These are phyloP conservation scores for Aureobasidium zeae DNA, from an alignment of 2,329 filamentous ascomycete species.

Conservation along the genomic window DNA sequence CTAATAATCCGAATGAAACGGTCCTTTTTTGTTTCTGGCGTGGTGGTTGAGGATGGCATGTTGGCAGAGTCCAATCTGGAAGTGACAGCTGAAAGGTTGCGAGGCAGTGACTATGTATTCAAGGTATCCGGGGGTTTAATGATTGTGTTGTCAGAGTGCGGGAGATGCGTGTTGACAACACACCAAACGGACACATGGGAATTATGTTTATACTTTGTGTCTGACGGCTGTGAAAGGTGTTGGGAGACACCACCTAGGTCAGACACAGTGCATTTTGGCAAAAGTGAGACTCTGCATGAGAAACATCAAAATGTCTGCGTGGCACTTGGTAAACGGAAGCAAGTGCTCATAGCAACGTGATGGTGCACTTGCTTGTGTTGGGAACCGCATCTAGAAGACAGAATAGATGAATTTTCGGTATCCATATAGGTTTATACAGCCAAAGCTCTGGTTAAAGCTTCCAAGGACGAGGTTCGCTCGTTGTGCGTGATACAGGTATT, in stretches of 20 bases:
- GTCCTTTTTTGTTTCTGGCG: too few relatives aligned
- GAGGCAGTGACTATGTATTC: background rate
- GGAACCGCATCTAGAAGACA: too few relatives aligned
- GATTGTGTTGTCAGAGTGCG: background rate
- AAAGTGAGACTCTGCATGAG: background rate
- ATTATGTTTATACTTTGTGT: background rate
- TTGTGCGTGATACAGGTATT: constrained; percentile 7
- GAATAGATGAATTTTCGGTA: background rate
- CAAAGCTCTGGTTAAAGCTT: constrained; percentile 8
- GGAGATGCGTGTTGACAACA: constrained; percentile 1
- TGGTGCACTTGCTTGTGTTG: too few relatives aligned
- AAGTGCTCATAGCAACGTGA: background rate
- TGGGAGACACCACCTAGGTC: background rate
- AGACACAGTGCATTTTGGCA: background rate
- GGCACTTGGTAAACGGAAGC: background rate
- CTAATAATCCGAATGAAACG: constrained; percentile 3
- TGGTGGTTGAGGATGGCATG: constrained; percentile 4
- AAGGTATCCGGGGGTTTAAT: too few relatives aligned
- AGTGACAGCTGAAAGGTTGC: background rate
- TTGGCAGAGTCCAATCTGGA: background rate
- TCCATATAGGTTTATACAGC: constrained; percentile 1
- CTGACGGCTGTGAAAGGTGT: background rate
- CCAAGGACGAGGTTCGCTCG: constrained; percentile 6
- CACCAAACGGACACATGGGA: background rate
- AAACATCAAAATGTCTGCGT: too few relatives aligned